phyloP scores from a whole-genome alignment of 805 yeast genomes.

The Yarrowia divulgata region DNA sequence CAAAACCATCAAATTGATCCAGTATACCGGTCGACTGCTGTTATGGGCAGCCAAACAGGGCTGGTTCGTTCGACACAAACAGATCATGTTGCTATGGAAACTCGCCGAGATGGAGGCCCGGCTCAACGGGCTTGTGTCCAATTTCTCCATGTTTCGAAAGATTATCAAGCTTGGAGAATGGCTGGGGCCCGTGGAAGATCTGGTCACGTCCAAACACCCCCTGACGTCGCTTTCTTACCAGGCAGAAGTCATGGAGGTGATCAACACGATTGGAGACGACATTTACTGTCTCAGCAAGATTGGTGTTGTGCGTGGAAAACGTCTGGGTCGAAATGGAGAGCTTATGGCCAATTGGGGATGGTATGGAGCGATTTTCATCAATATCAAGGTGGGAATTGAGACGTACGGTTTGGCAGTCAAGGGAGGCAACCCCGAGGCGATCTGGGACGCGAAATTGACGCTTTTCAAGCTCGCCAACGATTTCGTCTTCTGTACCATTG shows the following conservation, averaged over 20 bases:
- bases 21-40: constrained; percentile 46
- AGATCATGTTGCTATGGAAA: constrained; percentile 1
- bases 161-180: constrained; percentile 49
- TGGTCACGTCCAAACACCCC: constrained; percentile 17
- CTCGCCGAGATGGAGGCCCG: constrained; percentile 15
- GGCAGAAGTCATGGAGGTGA: constrained; percentile 44
- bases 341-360: constrained; percentile 46
- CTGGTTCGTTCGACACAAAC: background rate
- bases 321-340: constrained; percentile 43
- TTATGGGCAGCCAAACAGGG: constrained; percentile 40
- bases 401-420: background rate
- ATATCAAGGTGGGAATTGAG: constrained; percentile 22
- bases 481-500: constrained; percentile 46
- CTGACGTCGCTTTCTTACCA: background rate
- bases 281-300: constrained; percentile 46
- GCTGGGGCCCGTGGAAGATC: constrained; percentile 42
- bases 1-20: constrained; percentile 47
- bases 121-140: constrained; percentile 44
- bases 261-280: constrained; percentile 48
- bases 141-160: constrained; percentile 48
- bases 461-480: constrained; percentile 46
- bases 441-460: constrained; percentile 31
- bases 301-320: constrained; percentile 44
- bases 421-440: background rate
- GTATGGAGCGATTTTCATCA: constrained; percentile 45